Evolutionary conservation across 2,329 filamentous ascomycete species (phyloP).

Genomic region (Ascochyta viciae-villosae): DNA sequence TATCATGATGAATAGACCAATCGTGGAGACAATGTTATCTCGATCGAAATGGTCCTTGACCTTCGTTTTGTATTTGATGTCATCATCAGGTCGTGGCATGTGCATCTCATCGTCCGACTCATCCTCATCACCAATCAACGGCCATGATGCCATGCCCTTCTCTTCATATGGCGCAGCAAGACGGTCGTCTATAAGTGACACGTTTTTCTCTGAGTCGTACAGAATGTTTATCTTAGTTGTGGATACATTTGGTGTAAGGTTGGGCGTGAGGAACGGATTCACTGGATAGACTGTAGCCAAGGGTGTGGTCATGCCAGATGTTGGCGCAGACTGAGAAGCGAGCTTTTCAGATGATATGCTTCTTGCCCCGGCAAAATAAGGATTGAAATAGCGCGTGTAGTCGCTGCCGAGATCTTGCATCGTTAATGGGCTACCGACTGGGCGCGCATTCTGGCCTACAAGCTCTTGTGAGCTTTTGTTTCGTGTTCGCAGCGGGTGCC

Average conservation of each 20-base stretch:
- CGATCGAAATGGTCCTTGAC: slow-evolving; percentile 55
- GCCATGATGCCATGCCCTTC: slow-evolving; percentile 51
- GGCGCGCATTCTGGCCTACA: slow-evolving; percentile 11
- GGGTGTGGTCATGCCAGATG: slow-evolving; percentile 25
- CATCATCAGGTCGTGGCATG: slow-evolving; percentile 59
- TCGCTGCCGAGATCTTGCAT: slow-evolving; percentile 43
- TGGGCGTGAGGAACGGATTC: slow-evolving; percentile 42
- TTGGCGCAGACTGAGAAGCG: slow-evolving; percentile 4
- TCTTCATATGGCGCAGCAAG: slow-evolving; percentile 54
- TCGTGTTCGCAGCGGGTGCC: slow-evolving; percentile 21
- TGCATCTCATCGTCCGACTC: slow-evolving; percentile 64
- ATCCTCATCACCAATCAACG: slow-evolving; percentile 58
- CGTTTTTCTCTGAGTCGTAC: slow-evolving; percentile 37
- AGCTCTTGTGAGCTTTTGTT: slow-evolving; percentile 31
- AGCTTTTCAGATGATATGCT: slow-evolving; percentile 30
- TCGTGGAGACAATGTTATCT: slow-evolving; percentile 52
- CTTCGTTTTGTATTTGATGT: slow-evolving; percentile 52
- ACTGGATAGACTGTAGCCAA: slow-evolving; percentile 14
- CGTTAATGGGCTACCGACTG: slow-evolving; percentile 30
- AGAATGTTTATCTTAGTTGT: slow-evolving; percentile 33
- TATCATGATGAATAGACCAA: slow-evolving; percentile 55
- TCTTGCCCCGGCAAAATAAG: slow-evolving; percentile 37
- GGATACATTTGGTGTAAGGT: slow-evolving; percentile 39
- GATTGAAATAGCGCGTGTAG: slow-evolving; percentile 48
- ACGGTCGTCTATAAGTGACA: slow-evolving; percentile 57